A percentile compares a stretch with the other conserved stretches of the same genome.
These are phyloP conservation scores for Backusella psychrophila DNA, from an alignment of 192 early-diverging fungal genomes.

Conservation along the genomic window DNA sequence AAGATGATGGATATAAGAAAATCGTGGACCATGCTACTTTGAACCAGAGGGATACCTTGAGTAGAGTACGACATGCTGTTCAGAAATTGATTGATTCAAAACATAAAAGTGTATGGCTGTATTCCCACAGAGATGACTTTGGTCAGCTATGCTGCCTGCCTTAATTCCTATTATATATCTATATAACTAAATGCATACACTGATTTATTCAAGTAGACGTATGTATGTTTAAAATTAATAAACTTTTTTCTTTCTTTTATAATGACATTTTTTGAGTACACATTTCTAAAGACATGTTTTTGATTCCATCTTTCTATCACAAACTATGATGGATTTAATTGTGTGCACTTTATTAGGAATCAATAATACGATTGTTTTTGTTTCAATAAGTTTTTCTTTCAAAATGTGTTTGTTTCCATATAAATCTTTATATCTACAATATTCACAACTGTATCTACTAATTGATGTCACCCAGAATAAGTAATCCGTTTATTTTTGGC, in stretches of 20 bases:
- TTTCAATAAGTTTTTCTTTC: no score
- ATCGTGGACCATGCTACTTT: slow-evolving; percentile 38
- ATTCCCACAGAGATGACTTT: slow-evolving; percentile 66
- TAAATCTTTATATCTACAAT: no score
- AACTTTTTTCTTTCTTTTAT: background rate
- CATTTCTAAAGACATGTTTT: no score
- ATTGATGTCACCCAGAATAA: no score
- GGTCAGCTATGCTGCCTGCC: slow-evolving; percentile 51
- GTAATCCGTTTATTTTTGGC: no score
- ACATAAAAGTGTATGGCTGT: slow-evolving; percentile 65
- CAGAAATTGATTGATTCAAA: slow-evolving; percentile 29
- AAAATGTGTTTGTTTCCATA: no score
- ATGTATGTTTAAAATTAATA: background rate
- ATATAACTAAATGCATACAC: background rate
- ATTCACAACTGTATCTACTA: no score
- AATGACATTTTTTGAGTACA: background rate
- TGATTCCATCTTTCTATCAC: no score
- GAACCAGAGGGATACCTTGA: slow-evolving; percentile 32
- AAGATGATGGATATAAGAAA: slow-evolving; percentile 64
- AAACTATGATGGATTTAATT: no score
- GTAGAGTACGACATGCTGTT: slow-evolving; percentile 29
- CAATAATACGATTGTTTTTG: no score
- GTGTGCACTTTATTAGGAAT: no score
- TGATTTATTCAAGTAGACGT: background rate
- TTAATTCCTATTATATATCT: background rate